A percentile compares a stretch with the other conserved stretches of the same genome.
Conservation (phyloP, 352 stramenopile species). For the Globisporangium nunn region DNA sequence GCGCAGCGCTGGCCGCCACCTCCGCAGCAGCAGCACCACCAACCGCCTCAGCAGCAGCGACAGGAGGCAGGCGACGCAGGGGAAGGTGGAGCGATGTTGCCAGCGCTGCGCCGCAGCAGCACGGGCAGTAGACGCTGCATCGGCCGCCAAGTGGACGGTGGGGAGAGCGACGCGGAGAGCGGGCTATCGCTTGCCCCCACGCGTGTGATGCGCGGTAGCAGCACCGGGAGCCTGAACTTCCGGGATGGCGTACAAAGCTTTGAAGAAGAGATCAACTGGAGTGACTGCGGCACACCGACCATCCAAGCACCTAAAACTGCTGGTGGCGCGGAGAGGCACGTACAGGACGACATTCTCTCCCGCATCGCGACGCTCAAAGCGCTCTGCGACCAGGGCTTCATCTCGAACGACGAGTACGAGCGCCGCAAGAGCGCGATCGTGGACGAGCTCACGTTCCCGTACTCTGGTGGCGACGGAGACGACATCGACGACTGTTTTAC, state of each 20-base stretch:
- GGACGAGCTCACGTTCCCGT: conserved; percentile 56
- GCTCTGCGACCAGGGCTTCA: conserved; percentile 75
- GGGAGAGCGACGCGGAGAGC: conserved; percentile 6
- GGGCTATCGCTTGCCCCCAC: conserved; percentile 5
- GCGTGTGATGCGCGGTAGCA: conserved; percentile 11
- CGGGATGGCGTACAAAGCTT: background rate
- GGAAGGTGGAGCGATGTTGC: background rate
- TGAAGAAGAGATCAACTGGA: background rate
- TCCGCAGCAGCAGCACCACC: background rate
- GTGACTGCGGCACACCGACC: background rate
- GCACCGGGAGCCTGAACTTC: background rate
- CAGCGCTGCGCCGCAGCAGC: background rate
- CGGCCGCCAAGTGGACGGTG: conserved; percentile 1
- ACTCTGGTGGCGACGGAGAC: background rate
- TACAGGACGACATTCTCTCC: conserved; percentile 52
- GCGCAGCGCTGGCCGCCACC: background rate
- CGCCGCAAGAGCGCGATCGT: conserved; percentile 72
- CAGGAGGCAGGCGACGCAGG: background rate
- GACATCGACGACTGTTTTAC: conserved; percentile 1
- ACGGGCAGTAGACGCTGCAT: background rate
- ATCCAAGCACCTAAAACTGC: background rate
- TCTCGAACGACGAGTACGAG: conserved; percentile 73
- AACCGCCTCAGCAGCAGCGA: background rate
- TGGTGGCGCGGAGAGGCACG: background rate
- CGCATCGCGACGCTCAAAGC: conserved; percentile 67